Evolutionary conservation across 805 yeast genomes (phyloP), one percentile per base, ranked within the genome.

Genomic region (Blastobotrys americana): DNA sequence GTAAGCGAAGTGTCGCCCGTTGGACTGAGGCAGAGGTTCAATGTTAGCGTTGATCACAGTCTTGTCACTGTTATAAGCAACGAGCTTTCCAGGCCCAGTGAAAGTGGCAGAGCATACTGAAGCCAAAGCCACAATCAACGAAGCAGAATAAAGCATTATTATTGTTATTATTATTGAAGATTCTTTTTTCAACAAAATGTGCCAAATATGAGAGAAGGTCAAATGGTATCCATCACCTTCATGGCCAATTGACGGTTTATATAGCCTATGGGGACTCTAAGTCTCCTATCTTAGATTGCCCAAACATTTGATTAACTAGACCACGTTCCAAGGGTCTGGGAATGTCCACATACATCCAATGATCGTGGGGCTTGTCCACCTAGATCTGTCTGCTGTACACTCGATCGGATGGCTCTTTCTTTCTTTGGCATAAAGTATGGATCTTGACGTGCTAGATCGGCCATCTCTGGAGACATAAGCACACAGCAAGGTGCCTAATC

Each of bases 1-100:
- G 41, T 39, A 39, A 8, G 20, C 41, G 18, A 23, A 19, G 34
- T 22, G 27, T 6, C 39, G 39, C n/a, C 39, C 39, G 20, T 36
- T 36, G 39, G 17, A 21, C 19, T 15, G 38, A 20, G n/a, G 8
- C 31, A 25, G 31, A 25, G 31, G 31, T 13, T 25, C 31, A 25
- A 25, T 25, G 31, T 25, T 25, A 13, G 31, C 31, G 13, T 25
- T 13, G 13, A 8, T 25, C 10, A 25, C 31, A 25, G 31, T 25
- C 10, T 25, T 25, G 31, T 25, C 31, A 25, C 31, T 13, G 31
- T 25, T 25, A 25, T 8, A 13, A 25, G 31, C 31, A 25, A 13
- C 13, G 31, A 25, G 31, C 31, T 25, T 25, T 25, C 31, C 31
- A 8, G 31, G 31, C 10, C 31, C 31, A 8, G 8, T 8, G 31